Evolutionary conservation across 495 filamentous ascomycete genomes (phyloP).

Genomic region (Aspergillus kassunensis): DNA sequence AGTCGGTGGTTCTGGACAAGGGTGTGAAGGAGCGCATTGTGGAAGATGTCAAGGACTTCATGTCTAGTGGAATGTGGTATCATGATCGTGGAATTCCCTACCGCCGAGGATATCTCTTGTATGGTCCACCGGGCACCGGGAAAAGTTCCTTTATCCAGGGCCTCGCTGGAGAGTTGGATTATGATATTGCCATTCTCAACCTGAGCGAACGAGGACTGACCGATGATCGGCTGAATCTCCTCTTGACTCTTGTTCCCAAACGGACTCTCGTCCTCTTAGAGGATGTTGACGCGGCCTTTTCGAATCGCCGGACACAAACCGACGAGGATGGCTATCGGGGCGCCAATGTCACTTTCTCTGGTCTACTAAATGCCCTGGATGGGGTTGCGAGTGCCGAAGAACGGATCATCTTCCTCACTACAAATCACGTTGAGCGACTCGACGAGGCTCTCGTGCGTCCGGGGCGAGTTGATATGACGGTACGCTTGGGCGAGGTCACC

Average conservation of each 20-base stretch:
- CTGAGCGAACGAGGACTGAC: slow-evolving; percentile 89
- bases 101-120: slow-evolving; percentile 85
- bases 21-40: slow-evolving; percentile 86
- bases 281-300: slow-evolving; percentile 92
- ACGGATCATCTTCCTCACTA: slow-evolving; percentile 88
- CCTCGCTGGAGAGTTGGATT: slow-evolving; percentile 85
- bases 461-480: slow-evolving; percentile 89
- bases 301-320: slow-evolving; percentile 64
- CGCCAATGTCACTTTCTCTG: slow-evolving; percentile 92
- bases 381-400: slow-evolving; percentile 95
- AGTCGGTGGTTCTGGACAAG: slow-evolving; percentile 81
- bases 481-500: slow-evolving; percentile 83
- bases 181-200: slow-evolving; percentile 91
- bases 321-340: slow-evolving; percentile 85
- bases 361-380: slow-evolving; percentile 87
- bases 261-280: slow-evolving; percentile 85
- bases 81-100: slow-evolving; percentile 94
- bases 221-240: slow-evolving; percentile 83
- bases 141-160: slow-evolving; percentile 98
- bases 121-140: slow-evolving; percentile 90
- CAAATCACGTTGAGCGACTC: slow-evolving; percentile 85
- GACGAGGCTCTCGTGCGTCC: slow-evolving; percentile 88
- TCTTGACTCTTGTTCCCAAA: slow-evolving; percentile 82
- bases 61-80: slow-evolving; percentile 80
- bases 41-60: slow-evolving; percentile 78